Evolutionary conservation across 306 rosid genomes (phyloP).

Genomic region (Luffa acutangula): DNA sequence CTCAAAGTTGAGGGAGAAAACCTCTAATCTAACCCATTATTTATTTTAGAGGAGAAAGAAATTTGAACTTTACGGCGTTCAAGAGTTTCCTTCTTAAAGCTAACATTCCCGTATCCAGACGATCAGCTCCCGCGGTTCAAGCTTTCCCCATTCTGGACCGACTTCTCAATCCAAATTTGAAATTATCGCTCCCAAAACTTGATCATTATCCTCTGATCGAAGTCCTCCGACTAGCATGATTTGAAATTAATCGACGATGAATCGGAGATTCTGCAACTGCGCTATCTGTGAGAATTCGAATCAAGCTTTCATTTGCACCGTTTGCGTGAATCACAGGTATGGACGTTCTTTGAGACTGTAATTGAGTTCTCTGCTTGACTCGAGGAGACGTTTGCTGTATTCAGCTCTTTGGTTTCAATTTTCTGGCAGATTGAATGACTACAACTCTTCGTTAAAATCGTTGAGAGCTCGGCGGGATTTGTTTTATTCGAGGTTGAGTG

Average conservation of each 20-base stretch:
- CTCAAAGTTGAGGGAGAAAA: no score
- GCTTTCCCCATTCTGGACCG: neutral
- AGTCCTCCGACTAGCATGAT: neutral
- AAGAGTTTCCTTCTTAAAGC: neutral
- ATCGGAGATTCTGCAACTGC: constrained; percentile 46
- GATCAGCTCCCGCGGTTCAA: constrained; percentile 1
- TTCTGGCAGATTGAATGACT: constrained; percentile 50
- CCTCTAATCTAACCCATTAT: neutral
- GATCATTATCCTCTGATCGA: neutral
- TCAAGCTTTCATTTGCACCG: constrained; percentile 57
- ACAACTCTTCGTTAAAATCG: constrained; percentile 35
- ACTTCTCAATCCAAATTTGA: neutral
- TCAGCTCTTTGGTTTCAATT: neutral
- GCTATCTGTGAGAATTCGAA: constrained; percentile 71
- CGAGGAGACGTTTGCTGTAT: neutral
- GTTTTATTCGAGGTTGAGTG: constrained; percentile 53
- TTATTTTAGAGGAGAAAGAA: neutral
- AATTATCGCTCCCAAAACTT: neutral
- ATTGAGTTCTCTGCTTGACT: neutral
- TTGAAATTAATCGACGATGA: constrained; percentile 27
- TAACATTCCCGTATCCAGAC: neutral
- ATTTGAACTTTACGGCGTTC: neutral
- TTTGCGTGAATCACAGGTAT: constrained; percentile 82
- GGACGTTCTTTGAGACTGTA: neutral
- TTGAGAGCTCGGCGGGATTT: constrained; percentile 62